Evolutionary conservation across 1,284 basidiomycete genomes (phyloP), one percentile per base, ranked within the genome.

Genomic region (Cerioporus squamosus): DNA sequence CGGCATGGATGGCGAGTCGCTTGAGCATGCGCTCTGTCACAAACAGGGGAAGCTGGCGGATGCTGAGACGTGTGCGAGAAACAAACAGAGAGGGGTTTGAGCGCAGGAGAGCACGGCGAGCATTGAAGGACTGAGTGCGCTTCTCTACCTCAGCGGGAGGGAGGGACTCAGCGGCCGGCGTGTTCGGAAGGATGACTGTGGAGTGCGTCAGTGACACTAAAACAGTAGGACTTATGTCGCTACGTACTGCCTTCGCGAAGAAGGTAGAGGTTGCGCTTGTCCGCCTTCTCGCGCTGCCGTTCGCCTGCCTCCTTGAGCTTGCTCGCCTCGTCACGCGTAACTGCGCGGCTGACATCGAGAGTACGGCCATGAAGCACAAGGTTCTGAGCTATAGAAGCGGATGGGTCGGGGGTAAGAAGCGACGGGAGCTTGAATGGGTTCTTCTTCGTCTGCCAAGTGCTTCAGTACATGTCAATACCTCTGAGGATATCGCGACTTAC

Each of bases 221-320:
- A n/a, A 44, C 26, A 17, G 22, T 2, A 1, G 33, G 22, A 22
- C 50, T 9, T 43, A 31, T 6, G 46, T 8, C 7, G 20, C 39
- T 24, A 77, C 86, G 66, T 68, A 92, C 94, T 92, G 78, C 95
- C 97, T 83, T 99, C 97, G 22, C 94, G 87, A 68, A 99, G 85
- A 53, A 99, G 84, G 75, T 98, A 98, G 66, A 97, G 87, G 73
- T 98, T 98, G 20, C 97, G 86, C 75, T 97, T 97, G 75, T 99
- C 97, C 1, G 90, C 89, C 74, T 96, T 96, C 73, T 95, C 89
- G 51, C 95, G 82, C 54, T 85, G 83, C 66, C 87, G 85, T 69
- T 97, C 94, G 7, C 91, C 88, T 24, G 90, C 91, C 62, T 97
- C 94, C 68, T 92, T 93, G 47, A 98, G 82, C 71, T 90, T 89